Conservation (phyloP, 805 yeast genomes). For the Wickerhamomyces xylosicus region DNA sequence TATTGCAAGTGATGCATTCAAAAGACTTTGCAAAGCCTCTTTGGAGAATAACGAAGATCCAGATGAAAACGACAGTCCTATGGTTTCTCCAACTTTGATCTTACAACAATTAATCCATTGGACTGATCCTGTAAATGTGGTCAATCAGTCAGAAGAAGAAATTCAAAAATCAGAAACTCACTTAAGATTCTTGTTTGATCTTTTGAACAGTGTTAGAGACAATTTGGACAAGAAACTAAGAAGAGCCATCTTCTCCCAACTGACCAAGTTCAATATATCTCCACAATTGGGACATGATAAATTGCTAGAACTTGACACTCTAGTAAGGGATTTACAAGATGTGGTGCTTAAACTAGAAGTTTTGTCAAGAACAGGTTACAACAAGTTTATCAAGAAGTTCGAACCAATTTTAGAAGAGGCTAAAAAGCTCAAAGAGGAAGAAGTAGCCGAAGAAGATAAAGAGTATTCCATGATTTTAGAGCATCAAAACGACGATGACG, state of each 20-base stretch:
- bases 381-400: constrained; percentile 19
- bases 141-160: constrained; percentile 33
- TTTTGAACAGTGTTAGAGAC: constrained; percentile 38
- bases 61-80: constrained; percentile 13
- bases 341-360: constrained; percentile 21
- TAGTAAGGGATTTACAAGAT: constrained; percentile 21
- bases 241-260: constrained; percentile 39
- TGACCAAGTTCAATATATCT: constrained; percentile 39
- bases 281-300: constrained; percentile 16
- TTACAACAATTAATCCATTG: constrained; percentile 69
- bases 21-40: constrained; percentile 40
- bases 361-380: constrained; percentile 23
- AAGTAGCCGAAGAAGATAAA: constrained; percentile 12
- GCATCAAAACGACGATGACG: constrained; percentile 13
- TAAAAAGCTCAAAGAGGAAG: constrained; percentile 8
- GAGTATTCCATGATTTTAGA: constrained; percentile 19
- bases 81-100: constrained; percentile 36
- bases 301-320: constrained; percentile 18
- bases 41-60: constrained; percentile 24
- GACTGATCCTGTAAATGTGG: constrained; percentile 73
- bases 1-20: constrained; percentile 56
- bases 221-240: constrained; percentile 40
- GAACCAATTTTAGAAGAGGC: constrained; percentile 12
- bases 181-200: constrained; percentile 41
- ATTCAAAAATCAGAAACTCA: constrained; percentile 39